These are phyloP conservation scores for Simplicillium aogashimaense DNA, from an alignment of 2,329 filamentous ascomycete species.

Conservation along the genomic window DNA sequence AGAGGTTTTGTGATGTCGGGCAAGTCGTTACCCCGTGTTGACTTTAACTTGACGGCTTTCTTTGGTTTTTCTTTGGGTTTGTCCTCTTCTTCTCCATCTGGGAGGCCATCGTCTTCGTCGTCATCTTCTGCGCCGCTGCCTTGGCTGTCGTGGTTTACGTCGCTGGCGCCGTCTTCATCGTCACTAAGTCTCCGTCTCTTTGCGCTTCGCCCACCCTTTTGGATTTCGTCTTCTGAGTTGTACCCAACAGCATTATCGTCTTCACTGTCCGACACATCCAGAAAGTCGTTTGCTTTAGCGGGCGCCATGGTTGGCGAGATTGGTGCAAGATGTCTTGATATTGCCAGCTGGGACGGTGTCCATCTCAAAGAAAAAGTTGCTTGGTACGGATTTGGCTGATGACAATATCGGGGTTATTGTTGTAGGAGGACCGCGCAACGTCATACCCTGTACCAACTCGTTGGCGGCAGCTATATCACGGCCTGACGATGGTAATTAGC, in stretches of 20 bases:
- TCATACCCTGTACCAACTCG: not conserved
- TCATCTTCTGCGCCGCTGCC: slow-evolving; percentile 14
- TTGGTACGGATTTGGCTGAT: not conserved
- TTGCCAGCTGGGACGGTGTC: not conserved
- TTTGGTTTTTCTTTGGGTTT: slow-evolving; percentile 13
- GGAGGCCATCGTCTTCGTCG: slow-evolving; percentile 11
- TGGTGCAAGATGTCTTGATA: not conserved
- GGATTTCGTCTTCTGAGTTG: slow-evolving; percentile 60
- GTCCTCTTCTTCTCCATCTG: slow-evolving; percentile 13
- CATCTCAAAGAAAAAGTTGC: not conserved
- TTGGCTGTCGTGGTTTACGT: slow-evolving; percentile 19
- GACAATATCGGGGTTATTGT: not conserved
- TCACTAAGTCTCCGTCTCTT: slow-evolving; percentile 55
- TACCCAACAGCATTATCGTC: slow-evolving; percentile 50
- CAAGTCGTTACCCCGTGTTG: slow-evolving; percentile 22
- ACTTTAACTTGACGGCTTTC: slow-evolving; percentile 18
- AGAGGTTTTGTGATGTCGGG: slow-evolving; percentile 44
- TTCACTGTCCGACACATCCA: slow-evolving; percentile 50
- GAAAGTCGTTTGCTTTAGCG: slow-evolving; percentile 63
- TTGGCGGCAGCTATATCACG: not conserved
- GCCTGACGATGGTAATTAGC: not conserved
- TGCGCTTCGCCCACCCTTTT: slow-evolving; percentile 49
- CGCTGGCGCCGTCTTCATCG: slow-evolving; percentile 21
- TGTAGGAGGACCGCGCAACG: not conserved
- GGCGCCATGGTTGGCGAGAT: slow-evolving; percentile 41